phyloP scores from a whole-genome alignment of 2,329 filamentous ascomycete species.

The Rugonectria rugulosa region DNA sequence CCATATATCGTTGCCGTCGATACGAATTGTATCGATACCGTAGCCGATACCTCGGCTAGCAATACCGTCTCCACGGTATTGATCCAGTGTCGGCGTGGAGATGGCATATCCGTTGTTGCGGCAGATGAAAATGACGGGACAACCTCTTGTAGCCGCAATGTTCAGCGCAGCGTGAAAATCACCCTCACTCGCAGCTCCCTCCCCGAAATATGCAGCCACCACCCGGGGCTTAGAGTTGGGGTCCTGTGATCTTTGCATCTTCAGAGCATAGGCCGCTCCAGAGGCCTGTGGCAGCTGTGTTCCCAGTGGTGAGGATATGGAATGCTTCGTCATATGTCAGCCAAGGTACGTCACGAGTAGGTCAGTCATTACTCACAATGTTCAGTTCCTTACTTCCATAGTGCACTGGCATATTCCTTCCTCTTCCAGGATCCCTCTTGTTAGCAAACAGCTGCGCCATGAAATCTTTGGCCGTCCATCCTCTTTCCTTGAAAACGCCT shows the following conservation, averaged over 20 bases:
- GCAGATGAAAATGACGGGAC: conserved; percentile 88
- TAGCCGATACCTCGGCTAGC: conserved; percentile 87
- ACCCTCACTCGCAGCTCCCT: conserved; percentile 88
- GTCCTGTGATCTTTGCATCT: conserved; percentile 78
- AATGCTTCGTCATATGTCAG: conserved; percentile 63
- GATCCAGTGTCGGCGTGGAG: conserved; percentile 86
- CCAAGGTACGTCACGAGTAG: neutral
- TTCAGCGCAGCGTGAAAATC: conserved; percentile 93
- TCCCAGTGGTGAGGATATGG: conserved; percentile 82
- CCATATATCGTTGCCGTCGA: conserved; percentile 95
- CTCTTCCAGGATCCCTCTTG: conserved; percentile 77
- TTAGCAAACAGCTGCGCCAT: conserved; percentile 97
- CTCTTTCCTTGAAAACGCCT: conserved; percentile 88
- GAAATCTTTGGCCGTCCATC: conserved; percentile 86
- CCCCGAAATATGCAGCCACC: conserved; percentile 86
- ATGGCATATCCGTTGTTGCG: conserved; percentile 95
- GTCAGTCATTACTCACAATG: conserved; percentile 64
- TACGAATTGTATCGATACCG: conserved; percentile 90
- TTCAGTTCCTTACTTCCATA: conserved; percentile 87
- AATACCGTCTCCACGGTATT: conserved; percentile 91
- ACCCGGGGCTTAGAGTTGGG: conserved; percentile 73
- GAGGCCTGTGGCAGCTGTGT: conserved; percentile 91
- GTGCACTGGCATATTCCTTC: conserved; percentile 97
- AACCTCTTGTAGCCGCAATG: conserved; percentile 87
- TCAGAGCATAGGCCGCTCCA: conserved; percentile 87